These are phyloP conservation scores for Amanita exitialis DNA, from an alignment of 768 basidiomycete genomes.

Conservation along the genomic window DNA sequence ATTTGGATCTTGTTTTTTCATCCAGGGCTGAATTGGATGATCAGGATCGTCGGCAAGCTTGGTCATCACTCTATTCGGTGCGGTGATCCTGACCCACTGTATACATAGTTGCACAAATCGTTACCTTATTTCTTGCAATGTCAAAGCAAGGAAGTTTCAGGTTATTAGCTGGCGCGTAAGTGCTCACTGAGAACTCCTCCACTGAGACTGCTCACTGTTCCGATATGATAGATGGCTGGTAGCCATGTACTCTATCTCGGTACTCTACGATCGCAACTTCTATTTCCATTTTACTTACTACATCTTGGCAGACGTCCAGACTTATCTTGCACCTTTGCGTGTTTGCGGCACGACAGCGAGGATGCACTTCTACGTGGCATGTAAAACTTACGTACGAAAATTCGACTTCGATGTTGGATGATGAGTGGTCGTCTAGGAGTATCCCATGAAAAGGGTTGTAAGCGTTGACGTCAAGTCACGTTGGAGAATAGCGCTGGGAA, in stretches of 20 bases:
- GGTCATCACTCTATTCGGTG: neutral
- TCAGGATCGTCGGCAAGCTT: neutral
- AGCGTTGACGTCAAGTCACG: too few relatives aligned
- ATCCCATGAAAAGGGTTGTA: too few relatives aligned
- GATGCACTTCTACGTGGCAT: neutral
- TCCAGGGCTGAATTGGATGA: neutral
- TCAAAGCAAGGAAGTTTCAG: neutral
- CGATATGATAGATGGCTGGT: neutral
- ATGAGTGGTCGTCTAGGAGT: too few relatives aligned
- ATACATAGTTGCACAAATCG: neutral
- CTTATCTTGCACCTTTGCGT: neutral
- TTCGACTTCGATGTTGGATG: too few relatives aligned
- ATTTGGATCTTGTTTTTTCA: neutral
- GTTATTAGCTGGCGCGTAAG: neutral
- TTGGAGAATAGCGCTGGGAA: too few relatives aligned
- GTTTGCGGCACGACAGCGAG: neutral
- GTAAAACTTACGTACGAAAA: neutral
- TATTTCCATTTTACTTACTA: neutral
- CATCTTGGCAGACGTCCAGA: neutral
- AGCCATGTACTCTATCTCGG: neutral
- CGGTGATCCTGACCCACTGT: neutral
- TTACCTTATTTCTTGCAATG: neutral
- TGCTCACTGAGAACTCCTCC: neutral
- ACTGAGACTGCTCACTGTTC: neutral
- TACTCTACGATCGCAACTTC: neutral